A percentile compares a stretch with the other conserved stretches of the same genome.
Evolutionary conservation across 2,329 filamentous ascomycete genomes (phyloP).

Genomic region (Penicillium sclerotiorum): DNA sequence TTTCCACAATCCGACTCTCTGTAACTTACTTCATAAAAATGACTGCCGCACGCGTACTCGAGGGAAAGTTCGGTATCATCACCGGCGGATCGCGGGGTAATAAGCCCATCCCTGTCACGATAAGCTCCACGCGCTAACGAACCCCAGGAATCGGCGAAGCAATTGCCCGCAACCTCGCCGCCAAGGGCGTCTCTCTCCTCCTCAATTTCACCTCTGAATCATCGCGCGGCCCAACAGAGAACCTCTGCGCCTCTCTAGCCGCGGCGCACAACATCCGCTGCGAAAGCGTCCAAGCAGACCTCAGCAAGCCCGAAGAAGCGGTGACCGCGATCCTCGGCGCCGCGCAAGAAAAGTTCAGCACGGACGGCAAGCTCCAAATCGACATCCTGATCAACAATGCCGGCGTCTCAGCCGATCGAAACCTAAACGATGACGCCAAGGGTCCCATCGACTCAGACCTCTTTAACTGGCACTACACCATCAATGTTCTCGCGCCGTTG

Average conservation of each 20-base stretch:
- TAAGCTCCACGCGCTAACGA: constrained; percentile 5
- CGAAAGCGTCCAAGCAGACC: constrained; percentile 69
- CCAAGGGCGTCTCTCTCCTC: constrained; percentile 69
- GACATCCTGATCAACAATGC: constrained; percentile 91
- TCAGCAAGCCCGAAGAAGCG: constrained; percentile 64
- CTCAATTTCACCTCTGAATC: constrained; percentile 72
- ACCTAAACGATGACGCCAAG: constrained; percentile 65
- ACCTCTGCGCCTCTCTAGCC: constrained; percentile 60
- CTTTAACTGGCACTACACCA: constrained; percentile 71
- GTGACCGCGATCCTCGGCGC: constrained; percentile 59
- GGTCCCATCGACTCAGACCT: constrained; percentile 63
- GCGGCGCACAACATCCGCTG: constrained; percentile 62
- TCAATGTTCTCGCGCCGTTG: constrained; percentile 82
- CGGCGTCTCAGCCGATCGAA: constrained; percentile 57
- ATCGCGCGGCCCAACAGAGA: constrained; percentile 55
- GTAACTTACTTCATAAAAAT: constrained; percentile 8
- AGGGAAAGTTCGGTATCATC: constrained; percentile 76
- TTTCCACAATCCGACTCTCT: not conserved
- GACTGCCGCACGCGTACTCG: constrained; percentile 46
- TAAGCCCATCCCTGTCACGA: constrained; percentile 8
- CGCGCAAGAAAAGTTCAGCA: constrained; percentile 61
- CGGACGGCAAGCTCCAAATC: constrained; percentile 61
- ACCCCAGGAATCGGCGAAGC: constrained; percentile 71
- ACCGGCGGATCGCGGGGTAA: constrained; percentile 78
- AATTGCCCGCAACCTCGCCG: constrained; percentile 69